Evolutionary conservation across 257 asterid genomes (phyloP).

Genomic region (Echites panduratus): DNA sequence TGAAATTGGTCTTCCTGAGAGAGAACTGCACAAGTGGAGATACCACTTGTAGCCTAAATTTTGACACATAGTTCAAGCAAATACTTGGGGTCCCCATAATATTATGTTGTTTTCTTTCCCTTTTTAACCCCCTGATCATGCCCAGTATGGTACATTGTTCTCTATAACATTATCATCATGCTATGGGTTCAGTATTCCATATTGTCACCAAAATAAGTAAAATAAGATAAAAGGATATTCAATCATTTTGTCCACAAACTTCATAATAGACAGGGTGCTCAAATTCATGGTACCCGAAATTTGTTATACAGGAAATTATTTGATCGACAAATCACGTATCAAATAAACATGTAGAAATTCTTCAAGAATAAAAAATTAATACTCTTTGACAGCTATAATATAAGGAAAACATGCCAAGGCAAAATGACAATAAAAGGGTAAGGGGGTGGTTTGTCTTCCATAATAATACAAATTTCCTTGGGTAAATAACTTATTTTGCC

Average conservation of each 20-base stretch:
- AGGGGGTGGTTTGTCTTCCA: background rate
- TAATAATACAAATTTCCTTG: background rate
- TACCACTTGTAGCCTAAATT: constrained; percentile 35
- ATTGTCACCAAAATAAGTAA: constrained; percentile 7
- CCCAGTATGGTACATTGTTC: background rate
- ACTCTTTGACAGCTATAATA: background rate
- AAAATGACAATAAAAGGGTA: background rate
- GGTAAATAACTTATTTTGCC: background rate
- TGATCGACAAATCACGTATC: background rate
- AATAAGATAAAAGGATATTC: background rate
- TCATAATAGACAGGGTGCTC: background rate
- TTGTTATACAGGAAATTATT: background rate
- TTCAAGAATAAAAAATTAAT: background rate
- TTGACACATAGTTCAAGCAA: constrained; percentile 29
- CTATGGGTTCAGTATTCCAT: background rate
- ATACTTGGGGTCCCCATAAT: background rate
- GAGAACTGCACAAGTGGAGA: constrained; percentile 43
- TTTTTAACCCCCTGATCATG: constrained; percentile 11
- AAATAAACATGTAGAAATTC: background rate
- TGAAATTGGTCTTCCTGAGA: constrained; percentile 24
- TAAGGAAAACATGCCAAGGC: background rate
- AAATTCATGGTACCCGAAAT: background rate
- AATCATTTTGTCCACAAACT: background rate
- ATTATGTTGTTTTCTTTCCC: constrained; percentile 3
- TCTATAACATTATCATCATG: constrained; percentile 1